phyloP scores from a whole-genome alignment of 176 grass and related monocot genomes.

The maize (Zea mays) region DNA sequence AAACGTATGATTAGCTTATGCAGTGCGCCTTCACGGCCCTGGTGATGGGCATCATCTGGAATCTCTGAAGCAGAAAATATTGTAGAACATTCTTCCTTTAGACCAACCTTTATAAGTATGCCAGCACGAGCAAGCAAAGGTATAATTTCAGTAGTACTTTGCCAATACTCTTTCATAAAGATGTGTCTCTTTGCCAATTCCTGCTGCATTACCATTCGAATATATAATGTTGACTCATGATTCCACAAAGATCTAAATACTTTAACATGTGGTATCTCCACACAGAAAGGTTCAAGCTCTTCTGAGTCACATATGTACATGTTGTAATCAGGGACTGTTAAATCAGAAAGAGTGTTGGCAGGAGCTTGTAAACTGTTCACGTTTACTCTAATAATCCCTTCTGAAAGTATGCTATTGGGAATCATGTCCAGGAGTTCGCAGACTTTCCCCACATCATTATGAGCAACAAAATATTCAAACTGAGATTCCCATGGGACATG shows the following conservation, averaged over 20 bases:
- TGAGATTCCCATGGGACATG: conserved; percentile 83
- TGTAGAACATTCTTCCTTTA: conserved; percentile 41
- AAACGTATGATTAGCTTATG: conserved; percentile 74
- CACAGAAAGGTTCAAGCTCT: conserved; percentile 64
- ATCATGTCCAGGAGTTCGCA: conserved; percentile 64
- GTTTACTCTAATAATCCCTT: conserved; percentile 77
- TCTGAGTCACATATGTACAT: conserved; percentile 73
- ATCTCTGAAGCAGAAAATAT: conserved; percentile 50
- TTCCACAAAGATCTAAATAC: conserved; percentile 55
- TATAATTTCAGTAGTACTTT: conserved; percentile 65
- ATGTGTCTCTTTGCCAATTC: conserved; percentile 76
- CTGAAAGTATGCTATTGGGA: conserved; percentile 57
- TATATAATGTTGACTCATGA: conserved; percentile 59
- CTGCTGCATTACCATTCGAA: conserved; percentile 67
- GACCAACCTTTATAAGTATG: conserved; percentile 52
- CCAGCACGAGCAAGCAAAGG: conserved; percentile 72
- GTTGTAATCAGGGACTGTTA: conserved; percentile 48
- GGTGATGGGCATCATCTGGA: conserved; percentile 31
- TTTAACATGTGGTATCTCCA: conserved; percentile 77
- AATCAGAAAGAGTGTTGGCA: conserved; percentile 21
- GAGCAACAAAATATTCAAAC: conserved; percentile 77
- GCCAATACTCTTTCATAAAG: conserved; percentile 86
- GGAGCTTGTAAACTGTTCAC: conserved; percentile 46
- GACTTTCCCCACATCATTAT: conserved; percentile 55
- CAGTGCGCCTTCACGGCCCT: conserved; percentile 42